These are phyloP conservation scores for Penicillium sp. DNA, from an alignment of 2,329 filamentous ascomycete species.

Conservation along the genomic window DNA sequence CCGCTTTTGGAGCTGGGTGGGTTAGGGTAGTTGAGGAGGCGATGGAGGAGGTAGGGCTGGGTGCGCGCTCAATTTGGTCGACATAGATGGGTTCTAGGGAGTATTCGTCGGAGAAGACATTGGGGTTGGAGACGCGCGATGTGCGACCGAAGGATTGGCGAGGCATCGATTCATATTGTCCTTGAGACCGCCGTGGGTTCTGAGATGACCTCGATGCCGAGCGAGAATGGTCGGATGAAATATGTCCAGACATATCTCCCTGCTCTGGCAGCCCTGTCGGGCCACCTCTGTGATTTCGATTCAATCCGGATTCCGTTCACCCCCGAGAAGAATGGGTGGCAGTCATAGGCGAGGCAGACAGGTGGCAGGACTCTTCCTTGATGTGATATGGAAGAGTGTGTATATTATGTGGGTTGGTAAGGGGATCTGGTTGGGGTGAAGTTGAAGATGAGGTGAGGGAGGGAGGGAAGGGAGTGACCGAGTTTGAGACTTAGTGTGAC, in stretches of 20 bases:
- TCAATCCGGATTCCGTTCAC: conserved; percentile 28
- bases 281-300: conserved; percentile 29
- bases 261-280: conserved; percentile 38
- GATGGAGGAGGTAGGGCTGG: conserved; percentile 35
- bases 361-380: background rate
- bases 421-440: background rate
- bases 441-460: conserved; percentile 14
- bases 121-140: conserved; percentile 38
- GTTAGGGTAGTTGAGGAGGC: conserved; percentile 34
- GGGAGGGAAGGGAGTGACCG: conserved; percentile 5
- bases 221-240: conserved; percentile 37
- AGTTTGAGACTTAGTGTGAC: conserved; percentile 21
- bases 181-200: conserved; percentile 23
- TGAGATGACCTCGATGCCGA: conserved; percentile 34
- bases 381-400: background rate
- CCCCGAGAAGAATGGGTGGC: conserved; percentile 19
- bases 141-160: conserved; percentile 32
- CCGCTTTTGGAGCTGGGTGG: conserved; percentile 25
- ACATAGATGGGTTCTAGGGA: conserved; percentile 44
- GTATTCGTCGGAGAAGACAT: conserved; percentile 52
- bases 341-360: conserved; percentile 8
- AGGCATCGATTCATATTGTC: conserved; percentile 29
- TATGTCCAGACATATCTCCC: conserved; percentile 41
- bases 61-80: conserved; percentile 32
- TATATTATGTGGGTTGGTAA: background rate